Base-by-base conservation (phyloP, 208 protist species). In the Crithidia sp. region DNA sequence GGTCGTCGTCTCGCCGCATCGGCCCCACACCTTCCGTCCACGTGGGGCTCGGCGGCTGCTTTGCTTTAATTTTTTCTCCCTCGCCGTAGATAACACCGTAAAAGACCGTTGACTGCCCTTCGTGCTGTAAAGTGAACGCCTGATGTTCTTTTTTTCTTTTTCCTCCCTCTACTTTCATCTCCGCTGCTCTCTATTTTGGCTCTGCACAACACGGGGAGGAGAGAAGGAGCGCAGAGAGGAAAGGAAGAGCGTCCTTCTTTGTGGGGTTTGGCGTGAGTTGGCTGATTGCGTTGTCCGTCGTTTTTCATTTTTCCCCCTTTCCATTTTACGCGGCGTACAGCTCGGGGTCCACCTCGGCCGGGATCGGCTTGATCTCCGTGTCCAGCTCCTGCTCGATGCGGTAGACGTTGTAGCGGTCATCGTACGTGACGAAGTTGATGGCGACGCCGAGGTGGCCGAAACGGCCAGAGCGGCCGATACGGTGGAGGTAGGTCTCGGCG, bases 381-480 rank as follows among this genome's bases (percentile, higher is more conserved):
- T 98, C 98, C 49, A 99, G 92, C 79, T 99, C 99, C 83, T 99
- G 92, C 89, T 99, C 99, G 72, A 99, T 99, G 81, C 94, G 93
- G 86, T 97, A 99, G 37, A 99, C 88, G 72, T 98, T 98, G 74
- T 94, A 90, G 67, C 97, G 90, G 79, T 98, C 98, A 37, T 98
- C 93, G 76, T 98, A 98, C 19, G 98, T 99, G 74, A 99, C 97
- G 73, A 99, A 98, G 91, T 99, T 99, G 79, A 99, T 99, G 36
- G 99, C 98, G 2, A 99, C 76, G 67, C 98, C 99, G 54, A 99
- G 88, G 79, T 99, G 98, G 41, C 99, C 99, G 81, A 99, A 99
- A 62, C 99, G 89, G 49, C 96, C 97, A 62, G 81, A 93, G 71
- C 96, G 95, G 58, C 98, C 97, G 81, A 99, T 99, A 63, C 97